Evolutionary conservation across 2,329 filamentous ascomycete species (phyloP).

Genomic region (Blastomyces silverae): DNA sequence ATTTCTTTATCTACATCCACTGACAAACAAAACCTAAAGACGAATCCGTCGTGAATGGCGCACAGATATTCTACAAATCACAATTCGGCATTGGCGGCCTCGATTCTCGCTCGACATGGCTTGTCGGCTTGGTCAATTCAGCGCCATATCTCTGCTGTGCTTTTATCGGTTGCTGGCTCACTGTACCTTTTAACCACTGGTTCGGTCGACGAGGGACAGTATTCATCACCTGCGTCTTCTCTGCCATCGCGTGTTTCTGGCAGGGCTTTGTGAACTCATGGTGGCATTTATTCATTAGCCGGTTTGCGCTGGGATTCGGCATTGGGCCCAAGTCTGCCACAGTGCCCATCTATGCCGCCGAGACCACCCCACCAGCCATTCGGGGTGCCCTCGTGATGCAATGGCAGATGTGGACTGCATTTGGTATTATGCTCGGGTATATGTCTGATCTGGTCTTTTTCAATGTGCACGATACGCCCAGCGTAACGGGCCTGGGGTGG

Average conservation of each 20-base stretch:
- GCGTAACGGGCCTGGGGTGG: conserved; percentile 57
- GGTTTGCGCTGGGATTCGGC: conserved; percentile 67
- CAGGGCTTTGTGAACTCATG: conserved; percentile 63
- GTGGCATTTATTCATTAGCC: conserved; percentile 62
- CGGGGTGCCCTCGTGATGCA: conserved; percentile 74
- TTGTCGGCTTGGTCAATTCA: conserved; percentile 56
- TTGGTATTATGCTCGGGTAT: conserved; percentile 52
- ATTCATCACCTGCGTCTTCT: conserved; percentile 67
- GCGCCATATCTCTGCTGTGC: conserved; percentile 57
- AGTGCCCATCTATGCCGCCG: conserved; percentile 69
- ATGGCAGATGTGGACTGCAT: conserved; percentile 59
- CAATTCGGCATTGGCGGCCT: conserved; percentile 54
- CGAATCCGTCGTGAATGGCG: conserved; percentile 63
- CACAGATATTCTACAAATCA: conserved; percentile 57
- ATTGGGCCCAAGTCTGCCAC: conserved; percentile 70
- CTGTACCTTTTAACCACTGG: conserved; percentile 61
- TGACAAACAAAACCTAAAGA: conserved; percentile 40
- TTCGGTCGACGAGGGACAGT: conserved; percentile 69
- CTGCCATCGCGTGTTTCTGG: conserved; percentile 49
- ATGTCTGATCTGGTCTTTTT: conserved; percentile 57
- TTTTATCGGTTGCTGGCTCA: conserved; percentile 65
- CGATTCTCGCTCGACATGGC: conserved; percentile 49
- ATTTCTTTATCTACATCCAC: conserved; percentile 6
- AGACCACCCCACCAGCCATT: conserved; percentile 62
- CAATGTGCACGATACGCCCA: conserved; percentile 45